Base-by-base conservation (phyloP, 2,329 filamentous ascomycete species). In the Scleromitrula shiraiana region DNA sequence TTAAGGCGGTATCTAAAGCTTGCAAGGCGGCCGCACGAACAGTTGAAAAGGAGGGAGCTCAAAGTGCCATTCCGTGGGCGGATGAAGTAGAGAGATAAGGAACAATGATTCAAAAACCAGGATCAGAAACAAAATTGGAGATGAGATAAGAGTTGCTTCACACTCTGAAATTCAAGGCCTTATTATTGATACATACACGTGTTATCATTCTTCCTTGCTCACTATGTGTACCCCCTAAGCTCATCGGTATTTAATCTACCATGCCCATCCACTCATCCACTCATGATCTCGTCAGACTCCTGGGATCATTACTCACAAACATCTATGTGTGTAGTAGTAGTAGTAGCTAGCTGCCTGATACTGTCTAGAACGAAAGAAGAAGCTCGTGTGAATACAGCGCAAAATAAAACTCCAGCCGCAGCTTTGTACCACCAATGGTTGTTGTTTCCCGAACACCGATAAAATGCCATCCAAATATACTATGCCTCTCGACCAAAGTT, bases 11-110 rank as follows among this genome's bases (percentile, higher is more conserved):
- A 39, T 64, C 67, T 38, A 75, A 73, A 64, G 78, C 82, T 2
- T 83, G 82, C 49, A 67, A 68, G 48, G 82, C 80, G 1, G 80
- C 85, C 0, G 78, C 76, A 1, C 73, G 73, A 65, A 83, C 81
- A n/a, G 80, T 86, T 12, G 74, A 83, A 65, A 78, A 72, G 59
- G 65, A 70, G 19, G 83, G 83, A 0, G 82, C 82, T 4, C 80
- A 83, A 68, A 75, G 72, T 50, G 76, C 79, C 22, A 85, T 87
- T 58, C 83, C 83, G 0, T 83, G 77, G 76, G 68, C 74, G 24
- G 73, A 80, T 49, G 75, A 80, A 52, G 64, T 77, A 15, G 50
- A 38, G 12, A 32, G 35, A 17, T 39, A 23, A 15, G 8, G 9
- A 26, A 26, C 12, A 26, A 7, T 9, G 27, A 1, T 26, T 9